Evolutionary conservation across 305 asterid species (phyloP), one percentile per base, ranked within the genome.

Genomic region (Ilex paraguariensis): DNA sequence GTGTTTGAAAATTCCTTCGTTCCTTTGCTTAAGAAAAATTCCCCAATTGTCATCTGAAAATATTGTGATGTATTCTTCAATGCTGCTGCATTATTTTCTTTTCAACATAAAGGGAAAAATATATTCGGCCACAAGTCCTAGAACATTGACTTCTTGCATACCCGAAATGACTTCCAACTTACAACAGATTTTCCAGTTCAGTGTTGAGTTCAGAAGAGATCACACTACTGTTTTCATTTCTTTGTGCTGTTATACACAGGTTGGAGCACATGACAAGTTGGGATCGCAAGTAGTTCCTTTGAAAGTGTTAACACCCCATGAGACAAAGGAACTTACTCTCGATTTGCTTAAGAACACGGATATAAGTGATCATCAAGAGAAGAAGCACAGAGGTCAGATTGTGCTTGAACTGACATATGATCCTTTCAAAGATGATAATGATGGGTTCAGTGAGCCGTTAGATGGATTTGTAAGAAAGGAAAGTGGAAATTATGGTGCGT

Each of bases 251-350:
- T 21, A 21, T 21, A 21, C 31, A 69, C 77, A 90, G 97, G 97
- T 86, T 0, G 95, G 96, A 57, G 70, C 81, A 16, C 97, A 91
- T n/a, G 97, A 91, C 74, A 71, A 72, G 65, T 73, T 88, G 61
- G 96, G 97, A 42, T 72, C 77, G 54, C 95, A 91, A 76, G 63
- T 78, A 17, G 76, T 75, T 73, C 93, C 93, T 62, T 63, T 91
- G 84, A 91, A 86, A 65, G 59, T 67, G 62, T 75, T 91, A 48
- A 55, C 54, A 8, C 84, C 89, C 14, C 84, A 91, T 58, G 93
- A 81, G 81, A 71, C 80, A 65, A 80, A 67, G 70, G 83, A 79
- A 68, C 75, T 77, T 9, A 77, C 82, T 4, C 87, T 91, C 14
- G 95, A 91, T 69, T 74, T 91, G 82, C 64, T 84, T 42, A 85